phyloP scores from a whole-genome alignment of 345 rosid species.

The Moringa oleifera region DNA sequence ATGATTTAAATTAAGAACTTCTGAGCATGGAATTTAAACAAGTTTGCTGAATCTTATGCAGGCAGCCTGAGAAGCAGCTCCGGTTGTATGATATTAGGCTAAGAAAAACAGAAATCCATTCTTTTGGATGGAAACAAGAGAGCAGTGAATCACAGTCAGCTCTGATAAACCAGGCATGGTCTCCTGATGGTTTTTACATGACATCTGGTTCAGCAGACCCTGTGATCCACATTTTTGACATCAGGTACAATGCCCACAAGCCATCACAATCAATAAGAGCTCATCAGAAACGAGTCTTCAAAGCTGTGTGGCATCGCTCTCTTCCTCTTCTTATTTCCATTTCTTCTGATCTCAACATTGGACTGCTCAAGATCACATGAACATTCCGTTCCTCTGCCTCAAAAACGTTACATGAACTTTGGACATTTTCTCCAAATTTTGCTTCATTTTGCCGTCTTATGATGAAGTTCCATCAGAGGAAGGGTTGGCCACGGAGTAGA shows the following conservation, averaged over 20 bases:
- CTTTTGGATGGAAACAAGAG: conserved; percentile 93
- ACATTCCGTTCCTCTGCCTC: too few species aligned
- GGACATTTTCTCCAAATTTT: too few species aligned
- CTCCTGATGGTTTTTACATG: conserved; percentile 76
- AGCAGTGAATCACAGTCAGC: conserved; percentile 94
- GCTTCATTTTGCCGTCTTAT: too few species aligned
- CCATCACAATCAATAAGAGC: conserved; percentile 86
- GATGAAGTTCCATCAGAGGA: too few species aligned
- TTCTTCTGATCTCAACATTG: conserved; percentile 81
- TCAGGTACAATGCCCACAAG: conserved; percentile 64
- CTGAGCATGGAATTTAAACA: too few species aligned
- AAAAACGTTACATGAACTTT: too few species aligned
- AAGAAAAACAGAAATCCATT: conserved; percentile 74
- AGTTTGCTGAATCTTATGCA: conserved; percentile 23
- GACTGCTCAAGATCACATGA: conserved; percentile 63
- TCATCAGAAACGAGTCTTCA: conserved; percentile 81
- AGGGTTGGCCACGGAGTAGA: too few species aligned
- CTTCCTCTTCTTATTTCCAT: conserved; percentile 75
- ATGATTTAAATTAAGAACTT: too few species aligned
- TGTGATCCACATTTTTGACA: conserved; percentile 77
- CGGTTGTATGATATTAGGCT: conserved; percentile 71
- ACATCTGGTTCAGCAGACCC: conserved; percentile 97
- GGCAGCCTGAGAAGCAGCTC: conserved; percentile 78
- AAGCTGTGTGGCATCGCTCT: conserved; percentile 78
- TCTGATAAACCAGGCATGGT: conserved; percentile 87